Evolutionary conservation across 257 asterid species (phyloP), one percentile per base, ranked within the genome.

Genomic region (Nicotiana obtusifolia): DNA sequence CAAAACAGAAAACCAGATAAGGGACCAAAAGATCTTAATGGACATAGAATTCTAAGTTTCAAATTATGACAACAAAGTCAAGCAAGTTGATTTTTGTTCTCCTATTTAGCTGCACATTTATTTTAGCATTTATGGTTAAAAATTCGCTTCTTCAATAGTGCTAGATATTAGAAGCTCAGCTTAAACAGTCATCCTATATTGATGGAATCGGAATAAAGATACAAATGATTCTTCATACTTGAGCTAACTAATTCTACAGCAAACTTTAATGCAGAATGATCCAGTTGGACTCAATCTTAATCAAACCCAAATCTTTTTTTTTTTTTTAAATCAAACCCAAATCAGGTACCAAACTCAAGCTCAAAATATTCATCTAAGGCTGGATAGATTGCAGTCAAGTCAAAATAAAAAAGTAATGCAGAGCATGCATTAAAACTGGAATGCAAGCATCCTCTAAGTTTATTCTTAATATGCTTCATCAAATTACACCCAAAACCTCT

Each of bases 141-240:
- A 69, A 13, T 44, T 10, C 22, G 22, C 10, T 47, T 47, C 61
- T 73, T 73, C 60, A 59, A 59, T 14, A 22, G 61, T 73, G 78
- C 78, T 47, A 73, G 37, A 73, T 73, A 73, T 5, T 14, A 73
- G 60, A 71, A 73, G 37, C 78, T 73, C 78, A 44, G 78, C 61
- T 73, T 24, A 22, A 73, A 47, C 4, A 3, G 78, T 54, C 49
- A 24, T 44, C 13, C 14, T 24, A 73, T 47, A 33, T 44, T 52
- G 10, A 47, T 47, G 20, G 61, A 22, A 22, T 44, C 4, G 60
- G 4, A 47, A 47, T 47, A 47, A 71, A 47, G 78, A 47, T 73
- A 73, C 59, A 73, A 22, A 47, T 28, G 49, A 73, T 47, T 44
- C 22, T 47, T 24, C 56, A 47, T 73, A 47, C 33, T 47, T 22